Conservation (phyloP, 2,329 filamentous ascomycete genomes). For the Beauveria sp. region DNA sequence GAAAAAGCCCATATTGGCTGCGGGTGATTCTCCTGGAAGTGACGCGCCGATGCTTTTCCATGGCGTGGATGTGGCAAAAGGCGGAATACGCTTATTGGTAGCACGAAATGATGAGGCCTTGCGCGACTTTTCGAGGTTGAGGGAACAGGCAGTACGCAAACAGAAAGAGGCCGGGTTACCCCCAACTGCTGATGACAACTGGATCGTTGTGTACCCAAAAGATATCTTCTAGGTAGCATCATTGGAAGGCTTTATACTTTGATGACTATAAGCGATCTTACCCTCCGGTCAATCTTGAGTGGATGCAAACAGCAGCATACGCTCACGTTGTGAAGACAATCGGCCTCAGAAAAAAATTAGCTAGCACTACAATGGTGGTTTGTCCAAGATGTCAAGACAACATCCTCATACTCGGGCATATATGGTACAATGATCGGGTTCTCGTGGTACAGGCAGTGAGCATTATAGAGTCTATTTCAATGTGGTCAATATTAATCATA, state of each 20-base stretch:
- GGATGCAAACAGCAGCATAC: no score
- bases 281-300: background rate
- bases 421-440: background rate
- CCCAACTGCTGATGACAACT: background rate
- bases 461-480: background rate
- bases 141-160: background rate
- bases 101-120: background rate
- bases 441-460: background rate
- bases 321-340: background rate
- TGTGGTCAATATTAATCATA: background rate
- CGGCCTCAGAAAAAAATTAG: background rate
- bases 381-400: background rate
- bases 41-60: constrained; percentile 39
- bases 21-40: constrained; percentile 35
- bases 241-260: background rate
- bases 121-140: background rate
- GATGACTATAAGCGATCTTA: background rate
- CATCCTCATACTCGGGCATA: background rate
- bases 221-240: background rate
- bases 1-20: constrained; percentile 34
- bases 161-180: background rate
- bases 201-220: background rate
- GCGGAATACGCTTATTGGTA: background rate
- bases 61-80: constrained; percentile 28
- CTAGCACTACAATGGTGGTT: background rate